Evolutionary conservation across 495 filamentous ascomycete genomes (phyloP).

Genomic region (Parathielavia hyrcaniae): DNA sequence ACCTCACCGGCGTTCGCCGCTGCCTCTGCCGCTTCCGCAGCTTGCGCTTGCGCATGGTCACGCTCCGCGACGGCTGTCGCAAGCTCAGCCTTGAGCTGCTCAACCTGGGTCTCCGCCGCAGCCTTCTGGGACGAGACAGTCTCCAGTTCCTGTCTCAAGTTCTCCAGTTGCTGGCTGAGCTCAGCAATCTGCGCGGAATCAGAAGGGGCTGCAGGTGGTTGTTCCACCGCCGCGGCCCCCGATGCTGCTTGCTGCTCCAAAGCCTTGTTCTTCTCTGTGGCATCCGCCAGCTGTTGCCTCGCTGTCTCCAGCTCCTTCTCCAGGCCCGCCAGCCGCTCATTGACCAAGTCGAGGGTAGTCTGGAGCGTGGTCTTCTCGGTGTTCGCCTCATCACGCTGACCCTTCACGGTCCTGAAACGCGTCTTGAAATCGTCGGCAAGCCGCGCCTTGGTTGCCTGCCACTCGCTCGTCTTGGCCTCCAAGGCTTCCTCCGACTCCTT

Average conservation of each 20-base stretch:
- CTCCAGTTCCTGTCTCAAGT: constrained; percentile 35
- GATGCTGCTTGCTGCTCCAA: constrained; percentile 27
- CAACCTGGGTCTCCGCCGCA: constrained; percentile 41
- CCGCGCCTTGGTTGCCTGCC: constrained; percentile 37
- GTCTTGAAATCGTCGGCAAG: constrained; percentile 46
- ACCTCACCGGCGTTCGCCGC: constrained; percentile 32
- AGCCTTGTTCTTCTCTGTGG: constrained; percentile 34
- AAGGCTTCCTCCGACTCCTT: constrained; percentile 38
- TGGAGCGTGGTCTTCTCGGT: constrained; percentile 38
- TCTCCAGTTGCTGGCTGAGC: constrained; percentile 66
- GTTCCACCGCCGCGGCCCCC: constrained; percentile 10
- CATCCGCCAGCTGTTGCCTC: constrained; percentile 32
- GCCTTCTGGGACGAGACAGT: constrained; percentile 38
- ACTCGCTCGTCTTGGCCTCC: constrained; percentile 42
- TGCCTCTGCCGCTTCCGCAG: constrained; percentile 30
- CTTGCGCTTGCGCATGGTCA: constrained; percentile 44
- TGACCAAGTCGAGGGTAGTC: constrained; percentile 29
- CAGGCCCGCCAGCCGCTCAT: constrained; percentile 30
- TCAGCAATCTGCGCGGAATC: constrained; percentile 34
- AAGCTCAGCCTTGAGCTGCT: constrained; percentile 40
- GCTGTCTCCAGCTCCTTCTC: constrained; percentile 36
- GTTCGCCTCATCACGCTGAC: constrained; percentile 37
- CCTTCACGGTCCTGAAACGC: constrained; percentile 36
- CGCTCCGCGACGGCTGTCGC: constrained; percentile 39
- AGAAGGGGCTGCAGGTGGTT: constrained; percentile 13